A percentile compares a stretch with the other conserved stretches of the same genome.
Conservation (phyloP, 768 basidiomycete genomes). For the Mycena galericulata region DNA sequence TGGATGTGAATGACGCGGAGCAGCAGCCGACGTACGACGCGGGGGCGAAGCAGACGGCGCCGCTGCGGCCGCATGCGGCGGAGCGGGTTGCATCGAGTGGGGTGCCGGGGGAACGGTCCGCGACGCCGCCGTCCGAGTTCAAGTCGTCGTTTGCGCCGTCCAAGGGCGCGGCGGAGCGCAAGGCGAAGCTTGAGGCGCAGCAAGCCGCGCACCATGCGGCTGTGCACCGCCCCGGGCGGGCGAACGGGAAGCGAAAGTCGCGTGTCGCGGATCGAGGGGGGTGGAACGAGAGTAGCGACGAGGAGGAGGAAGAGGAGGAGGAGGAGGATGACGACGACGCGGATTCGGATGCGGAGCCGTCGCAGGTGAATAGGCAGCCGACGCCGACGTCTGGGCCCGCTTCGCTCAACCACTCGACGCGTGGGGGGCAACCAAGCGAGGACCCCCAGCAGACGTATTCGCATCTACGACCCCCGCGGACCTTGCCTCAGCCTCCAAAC, state of each 20-base stretch:
- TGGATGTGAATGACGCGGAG: constrained; percentile 64
- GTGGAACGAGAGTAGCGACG: constrained; percentile 82
- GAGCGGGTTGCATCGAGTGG: constrained; percentile 36
- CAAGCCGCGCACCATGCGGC: constrained; percentile 87
- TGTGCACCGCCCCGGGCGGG: constrained; percentile 77
- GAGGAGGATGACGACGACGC: constrained; percentile 79
- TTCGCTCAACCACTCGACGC: constrained; percentile 43
- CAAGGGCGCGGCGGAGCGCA: constrained; percentile 85
- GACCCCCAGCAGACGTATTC: constrained; percentile 49
- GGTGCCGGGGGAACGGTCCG: constrained; percentile 10
- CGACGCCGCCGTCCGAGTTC: constrained; percentile 54
- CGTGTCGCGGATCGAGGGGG: constrained; percentile 68
- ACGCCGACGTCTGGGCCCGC: constrained; percentile 39
- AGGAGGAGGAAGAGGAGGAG: constrained; percentile 89
- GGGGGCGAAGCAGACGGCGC: constrained; percentile 46
- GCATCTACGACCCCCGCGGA: constrained; percentile 69
- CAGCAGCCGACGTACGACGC: constrained; percentile 45
- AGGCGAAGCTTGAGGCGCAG: constrained; percentile 85
- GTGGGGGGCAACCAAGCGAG: constrained; percentile 40
- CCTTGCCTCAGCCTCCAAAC: constrained; percentile 73
- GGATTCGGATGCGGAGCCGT: constrained; percentile 68
- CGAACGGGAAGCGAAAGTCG: constrained; percentile 71
- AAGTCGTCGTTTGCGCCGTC: constrained; percentile 92
- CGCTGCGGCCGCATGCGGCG: constrained; percentile 47
- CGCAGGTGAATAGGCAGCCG: constrained; percentile 43